Conservation (phyloP, 805 yeast genomes). For the Teunomyces funiuensis region DNA sequence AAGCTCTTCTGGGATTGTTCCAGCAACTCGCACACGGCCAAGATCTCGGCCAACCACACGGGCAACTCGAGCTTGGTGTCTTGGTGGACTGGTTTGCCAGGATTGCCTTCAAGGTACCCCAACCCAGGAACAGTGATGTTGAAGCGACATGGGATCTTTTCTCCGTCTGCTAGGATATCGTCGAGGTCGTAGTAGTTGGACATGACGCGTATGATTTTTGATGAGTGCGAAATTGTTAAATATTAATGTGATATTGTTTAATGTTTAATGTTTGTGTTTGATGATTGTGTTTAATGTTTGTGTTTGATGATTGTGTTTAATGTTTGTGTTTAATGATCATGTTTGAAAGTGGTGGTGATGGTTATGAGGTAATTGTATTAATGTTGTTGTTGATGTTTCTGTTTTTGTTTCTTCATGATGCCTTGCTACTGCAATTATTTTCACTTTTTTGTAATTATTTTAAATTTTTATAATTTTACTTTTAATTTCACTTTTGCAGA, state of each 20-base stretch:
- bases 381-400: neutral
- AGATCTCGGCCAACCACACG: slow-evolving; percentile 80
- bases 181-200: slow-evolving; percentile 66
- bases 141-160: slow-evolving; percentile 77
- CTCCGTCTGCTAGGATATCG: slow-evolving; percentile 68
- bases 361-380: too few species aligned
- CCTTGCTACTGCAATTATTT: too few species aligned
- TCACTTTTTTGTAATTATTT: too few species aligned
- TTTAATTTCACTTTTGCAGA: too few species aligned
- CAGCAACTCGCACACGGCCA: slow-evolving; percentile 50
- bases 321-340: too few species aligned
- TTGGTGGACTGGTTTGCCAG: slow-evolving; percentile 57
- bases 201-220: neutral
- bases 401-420: too few species aligned
- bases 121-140: slow-evolving; percentile 77
- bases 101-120: slow-evolving; percentile 83
- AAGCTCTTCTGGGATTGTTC: slow-evolving; percentile 49
- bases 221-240: neutral
- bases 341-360: too few species aligned
- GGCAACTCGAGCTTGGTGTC: slow-evolving; percentile 77
- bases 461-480: too few species aligned
- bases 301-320: too few species aligned
- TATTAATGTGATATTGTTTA: neutral
- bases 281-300: too few species aligned
- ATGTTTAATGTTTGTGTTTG: too few species aligned